Evolutionary conservation across 768 basidiomycete genomes (phyloP), one percentile per base, ranked within the genome.

Genomic region (Leccinellum rugosiceps): DNA sequence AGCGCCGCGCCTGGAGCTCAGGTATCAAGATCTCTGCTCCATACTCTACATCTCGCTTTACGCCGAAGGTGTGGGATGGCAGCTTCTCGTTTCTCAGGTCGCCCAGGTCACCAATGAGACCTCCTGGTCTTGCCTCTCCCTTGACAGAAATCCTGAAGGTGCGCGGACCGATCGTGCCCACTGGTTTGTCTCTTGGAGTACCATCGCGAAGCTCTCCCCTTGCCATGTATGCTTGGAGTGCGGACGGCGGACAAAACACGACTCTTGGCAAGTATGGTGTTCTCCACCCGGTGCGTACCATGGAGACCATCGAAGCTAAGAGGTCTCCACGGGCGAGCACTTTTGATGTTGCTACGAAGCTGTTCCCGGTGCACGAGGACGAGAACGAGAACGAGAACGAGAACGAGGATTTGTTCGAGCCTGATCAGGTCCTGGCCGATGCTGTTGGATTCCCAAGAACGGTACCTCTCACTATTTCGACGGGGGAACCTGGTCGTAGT

Each of bases 1-100:
- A 82, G 38, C 77, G 88, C 30, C 77, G 86, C 10, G 88, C 88
- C 7, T 90, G 88, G 88, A 76, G 82, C 53, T 82, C 82, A 59
- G 75, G 79, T 34, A 76, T 78, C 19, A 75, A 81, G 58, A 65
- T 78, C 50, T 71, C 73, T 50, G 65, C 69, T 1, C 65, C 65
- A 2, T 71, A 69, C 57, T 28, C 58, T 19, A n/a, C 47, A 3
- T 31, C 53, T 19, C 50, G 34, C 46, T 49, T 35, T 21, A 15
- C 41, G 1, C 38, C 26, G 23, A 66, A 47, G 53, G 59, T 56
- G 25, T 69, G 72, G 71, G 53, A 58, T 17, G 60, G 63, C 8
- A 52, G 50, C 25, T 28, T 49, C 34, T 51, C 52, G 28, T 14
- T 30, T 7, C 17, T 50, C 11, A 19, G 44, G 32, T 53, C 58